A percentile compares a stretch with the other conserved stretches of the same genome.
Conservation (phyloP, 2,329 filamentous ascomycete genomes). For the Ceratocystis albifundus region DNA sequence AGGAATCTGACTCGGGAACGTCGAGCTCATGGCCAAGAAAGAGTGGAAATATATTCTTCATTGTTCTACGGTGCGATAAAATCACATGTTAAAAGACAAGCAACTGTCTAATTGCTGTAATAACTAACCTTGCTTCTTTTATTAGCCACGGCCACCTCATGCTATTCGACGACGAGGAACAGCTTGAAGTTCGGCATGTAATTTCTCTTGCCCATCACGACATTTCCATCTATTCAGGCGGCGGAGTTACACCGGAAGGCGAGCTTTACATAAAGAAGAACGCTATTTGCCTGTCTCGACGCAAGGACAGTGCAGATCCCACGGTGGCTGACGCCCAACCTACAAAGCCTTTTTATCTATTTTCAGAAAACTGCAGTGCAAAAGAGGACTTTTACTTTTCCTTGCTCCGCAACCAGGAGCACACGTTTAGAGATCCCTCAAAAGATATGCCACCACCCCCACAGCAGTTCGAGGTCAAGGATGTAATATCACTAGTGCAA, state of each 20-base stretch:
- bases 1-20: slow-evolving; percentile 39
- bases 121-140: slow-evolving; percentile 17
- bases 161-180: slow-evolving; percentile 92
- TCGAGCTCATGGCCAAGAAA: slow-evolving; percentile 46
- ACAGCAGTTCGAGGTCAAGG: slow-evolving; percentile 66
- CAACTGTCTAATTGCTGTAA: not conserved
- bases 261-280: slow-evolving; percentile 95
- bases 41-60: slow-evolving; percentile 83
- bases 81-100: not conserved
- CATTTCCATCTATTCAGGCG: slow-evolving; percentile 74
- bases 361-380: slow-evolving; percentile 87
- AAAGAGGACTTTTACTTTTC: slow-evolving; percentile 99
- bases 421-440: slow-evolving; percentile 35
- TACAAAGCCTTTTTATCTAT: slow-evolving; percentile 82
- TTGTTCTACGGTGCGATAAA: slow-evolving; percentile 61
- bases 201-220: slow-evolving; percentile 83
- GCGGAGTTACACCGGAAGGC: slow-evolving; percentile 67
- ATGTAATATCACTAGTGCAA: slow-evolving; percentile 83
- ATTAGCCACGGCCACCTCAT: slow-evolving; percentile 82
- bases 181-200: slow-evolving; percentile 91
- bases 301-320: slow-evolving; percentile 42
- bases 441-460: slow-evolving; percentile 45
- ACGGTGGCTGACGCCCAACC: slow-evolving; percentile 43
- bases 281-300: slow-evolving; percentile 68
- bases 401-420: slow-evolving; percentile 71